These are phyloP conservation scores for Microbotryum silenes-acaulis DNA, from an alignment of 1,284 basidiomycete genomes.

Conservation along the genomic window DNA sequence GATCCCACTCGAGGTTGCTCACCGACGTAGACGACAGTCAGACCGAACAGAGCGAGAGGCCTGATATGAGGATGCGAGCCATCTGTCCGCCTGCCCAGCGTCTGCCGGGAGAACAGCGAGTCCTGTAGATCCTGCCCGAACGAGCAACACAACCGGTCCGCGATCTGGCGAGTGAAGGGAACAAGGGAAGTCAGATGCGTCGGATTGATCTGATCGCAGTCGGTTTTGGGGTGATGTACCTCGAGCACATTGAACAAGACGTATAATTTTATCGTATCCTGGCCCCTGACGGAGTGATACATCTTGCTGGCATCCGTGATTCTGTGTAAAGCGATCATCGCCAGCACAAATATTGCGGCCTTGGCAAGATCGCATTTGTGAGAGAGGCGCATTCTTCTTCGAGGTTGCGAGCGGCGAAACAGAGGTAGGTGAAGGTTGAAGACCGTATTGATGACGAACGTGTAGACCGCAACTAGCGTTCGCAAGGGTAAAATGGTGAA, in stretches of 20 bases:
- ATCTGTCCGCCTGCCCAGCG: conserved; percentile 54
- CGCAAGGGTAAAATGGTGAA: conserved; percentile 97
- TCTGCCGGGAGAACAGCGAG: conserved; percentile 88
- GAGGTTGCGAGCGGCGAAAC: conserved; percentile 9
- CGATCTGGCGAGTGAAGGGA: conserved; percentile 57
- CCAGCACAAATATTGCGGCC: conserved; percentile 64
- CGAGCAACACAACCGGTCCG: conserved; percentile 86
- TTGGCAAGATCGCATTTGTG: conserved; percentile 88
- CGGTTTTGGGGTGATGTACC: conserved; percentile 45
- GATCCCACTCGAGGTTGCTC: conserved; percentile 35
- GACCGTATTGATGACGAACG: conserved; percentile 49
- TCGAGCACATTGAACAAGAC: conserved; percentile 98
- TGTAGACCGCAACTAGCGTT: conserved; percentile 40
- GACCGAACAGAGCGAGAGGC: conserved; percentile 73
- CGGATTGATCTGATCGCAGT: not conserved
- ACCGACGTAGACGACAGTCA: conserved; percentile 81
- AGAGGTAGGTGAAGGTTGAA: conserved; percentile 5
- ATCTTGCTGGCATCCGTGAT: conserved; percentile 96
- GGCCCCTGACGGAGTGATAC: conserved; percentile 96
- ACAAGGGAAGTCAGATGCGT: not conserved
- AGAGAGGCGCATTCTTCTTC: conserved; percentile 56
- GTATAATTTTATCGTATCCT: conserved; percentile 97
- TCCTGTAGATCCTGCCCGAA: conserved; percentile 98
- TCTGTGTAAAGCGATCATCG: conserved; percentile 66
- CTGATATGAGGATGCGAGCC: conserved; percentile 50